Evolutionary conservation across 441 rosid species (phyloP), one percentile per base, ranked within the genome.

Genomic region (Gossypium davidsonii): DNA sequence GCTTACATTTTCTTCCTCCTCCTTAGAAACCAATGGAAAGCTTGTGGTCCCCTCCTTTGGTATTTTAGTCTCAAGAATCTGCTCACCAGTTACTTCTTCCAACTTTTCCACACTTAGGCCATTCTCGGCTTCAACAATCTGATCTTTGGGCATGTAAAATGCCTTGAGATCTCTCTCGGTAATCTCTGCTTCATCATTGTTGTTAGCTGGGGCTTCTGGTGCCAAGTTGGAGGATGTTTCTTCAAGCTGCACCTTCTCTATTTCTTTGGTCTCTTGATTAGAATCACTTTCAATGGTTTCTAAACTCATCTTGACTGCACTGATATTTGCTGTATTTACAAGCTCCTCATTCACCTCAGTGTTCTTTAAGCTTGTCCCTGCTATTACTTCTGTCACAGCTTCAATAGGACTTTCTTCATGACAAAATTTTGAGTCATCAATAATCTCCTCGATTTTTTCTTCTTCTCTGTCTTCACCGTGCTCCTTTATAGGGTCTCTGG

Each of bases 11-110:
- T 34, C 65, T 15, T 15, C 67, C 44, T 46, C 25, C 69, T 62
- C 74, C 44, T 76, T 64, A 51, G 34, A 65, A 64, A 62, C n/a
- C 56, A 28, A n/a, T 44, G 28, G 52, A 8, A 67, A 51, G 73
- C 62, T 65, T 53, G 79, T 46, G 20, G 73, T 64, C 63, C 66
- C 49, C 64, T 63, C 74, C 15, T 17, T 73, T 20, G 48, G 3
- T 83, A 74, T 65, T 46, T 80, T 80, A 66, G 59, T 73, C 26
- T 23, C 34, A 4, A 11, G 62, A 57, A 31, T 57, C 15, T 57
- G 34, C 62, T 57, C 6, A 23, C 15, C 34, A 57, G 34, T 57
- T 23, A 23, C 70, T 39, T 77, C 72, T 6, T 64, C 63, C 63
- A 65, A 65, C 69, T 74, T 63, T 74, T 77, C 73, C 37, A 49